phyloP scores from a whole-genome alignment of 345 rosid species.

The Aegle marmelos region DNA sequence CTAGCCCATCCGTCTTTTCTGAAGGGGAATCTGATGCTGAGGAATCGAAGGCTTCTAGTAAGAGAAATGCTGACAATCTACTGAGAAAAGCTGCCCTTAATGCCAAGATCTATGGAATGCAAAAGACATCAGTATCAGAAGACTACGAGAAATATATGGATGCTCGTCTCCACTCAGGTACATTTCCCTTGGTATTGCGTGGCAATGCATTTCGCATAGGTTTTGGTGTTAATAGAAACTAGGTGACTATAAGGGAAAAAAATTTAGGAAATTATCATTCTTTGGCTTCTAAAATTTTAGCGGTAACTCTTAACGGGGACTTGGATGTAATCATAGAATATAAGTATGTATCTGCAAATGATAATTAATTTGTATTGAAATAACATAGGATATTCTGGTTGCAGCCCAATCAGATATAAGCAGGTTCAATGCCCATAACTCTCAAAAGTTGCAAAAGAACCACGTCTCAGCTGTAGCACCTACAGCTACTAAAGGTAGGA shows the following conservation, averaged over 20 bases:
- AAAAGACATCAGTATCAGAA: conserved; percentile 18
- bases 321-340: background rate
- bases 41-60: conserved; percentile 42
- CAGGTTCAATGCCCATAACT: conserved; percentile 23
- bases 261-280: background rate
- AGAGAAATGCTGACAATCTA: conserved; percentile 46
- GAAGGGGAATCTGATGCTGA: conserved; percentile 68
- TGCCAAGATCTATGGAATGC: conserved; percentile 39
- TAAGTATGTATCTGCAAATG: background rate
- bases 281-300: background rate
- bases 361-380: background rate
- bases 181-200: conserved; percentile 4
- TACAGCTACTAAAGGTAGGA: conserved; percentile 46
- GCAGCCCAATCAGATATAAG: conserved; percentile 36
- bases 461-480: conserved; percentile 32
- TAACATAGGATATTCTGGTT: conserved; percentile 9
- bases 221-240: background rate
- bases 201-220: background rate
- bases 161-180: conserved; percentile 39
- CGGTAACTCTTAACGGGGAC: background rate
- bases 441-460: conserved; percentile 32
- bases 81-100: conserved; percentile 47
- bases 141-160: conserved; percentile 30
- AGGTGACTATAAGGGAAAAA: background rate
- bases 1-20: conserved; percentile 61